Evolutionary conservation across 2,329 filamentous ascomycete species (phyloP).

Genomic region (Colletotrichum sp.): DNA sequence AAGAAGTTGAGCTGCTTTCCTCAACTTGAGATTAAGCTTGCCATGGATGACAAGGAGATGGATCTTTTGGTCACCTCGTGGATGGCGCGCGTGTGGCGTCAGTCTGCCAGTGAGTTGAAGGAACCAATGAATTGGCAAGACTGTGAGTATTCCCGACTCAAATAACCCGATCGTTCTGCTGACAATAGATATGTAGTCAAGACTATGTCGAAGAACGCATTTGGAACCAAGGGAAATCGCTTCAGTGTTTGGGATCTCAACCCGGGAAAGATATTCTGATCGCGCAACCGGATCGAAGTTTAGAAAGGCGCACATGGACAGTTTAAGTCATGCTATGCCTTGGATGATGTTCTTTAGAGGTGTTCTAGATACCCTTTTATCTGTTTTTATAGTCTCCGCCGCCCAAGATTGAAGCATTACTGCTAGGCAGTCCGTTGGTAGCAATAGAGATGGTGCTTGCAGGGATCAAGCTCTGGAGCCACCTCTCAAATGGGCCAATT

Average conservation of each 20-base stretch:
- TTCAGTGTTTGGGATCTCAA: neutral
- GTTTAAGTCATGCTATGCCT: accelerated
- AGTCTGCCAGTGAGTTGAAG: conserved; percentile 26
- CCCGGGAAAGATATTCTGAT: neutral
- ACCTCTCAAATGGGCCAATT: neutral
- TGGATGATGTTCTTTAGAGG: neutral
- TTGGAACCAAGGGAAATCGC: neutral
- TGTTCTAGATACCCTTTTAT: neutral
- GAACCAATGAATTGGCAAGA: conserved; percentile 28
- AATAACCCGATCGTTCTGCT: neutral
- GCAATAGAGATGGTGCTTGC: neutral
- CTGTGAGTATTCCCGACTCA: conserved; percentile 11
- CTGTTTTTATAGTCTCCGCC: neutral
- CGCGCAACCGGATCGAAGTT: neutral
- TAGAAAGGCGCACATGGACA: neutral
- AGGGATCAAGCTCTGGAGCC: neutral
- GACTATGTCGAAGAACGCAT: neutral
- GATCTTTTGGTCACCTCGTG: conserved; percentile 33
- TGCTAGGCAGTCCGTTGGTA: neutral
- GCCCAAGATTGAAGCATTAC: neutral
- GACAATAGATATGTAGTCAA: neutral
- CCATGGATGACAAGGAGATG: conserved; percentile 27
- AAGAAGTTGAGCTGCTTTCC: conserved; percentile 22
- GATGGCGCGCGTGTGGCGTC: conserved; percentile 32
- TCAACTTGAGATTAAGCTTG: conserved; percentile 25